Conservation (phyloP, 1,284 basidiomycete genomes). For the Schizophyllum commune region DNA sequence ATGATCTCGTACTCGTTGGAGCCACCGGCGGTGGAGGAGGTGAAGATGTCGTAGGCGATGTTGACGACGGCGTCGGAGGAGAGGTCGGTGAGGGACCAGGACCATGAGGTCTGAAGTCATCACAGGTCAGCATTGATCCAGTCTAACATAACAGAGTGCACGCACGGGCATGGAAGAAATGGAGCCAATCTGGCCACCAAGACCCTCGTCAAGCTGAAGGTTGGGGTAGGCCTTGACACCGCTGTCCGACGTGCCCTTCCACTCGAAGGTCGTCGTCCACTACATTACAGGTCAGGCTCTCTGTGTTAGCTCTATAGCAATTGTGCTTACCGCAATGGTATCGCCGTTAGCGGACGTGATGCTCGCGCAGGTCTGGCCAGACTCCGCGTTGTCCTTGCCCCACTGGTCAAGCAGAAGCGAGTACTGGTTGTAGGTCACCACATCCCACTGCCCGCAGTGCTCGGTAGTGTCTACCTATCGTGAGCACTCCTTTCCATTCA, state of each 20-base stretch:
- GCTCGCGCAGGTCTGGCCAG: slow-evolving; percentile 50
- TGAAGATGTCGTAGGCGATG: slow-evolving; percentile 59
- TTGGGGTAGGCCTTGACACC: slow-evolving; percentile 59
- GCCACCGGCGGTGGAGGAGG: slow-evolving; percentile 43
- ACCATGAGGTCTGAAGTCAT: slow-evolving; percentile 31
- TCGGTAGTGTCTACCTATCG: background rate
- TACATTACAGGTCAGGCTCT: background rate
- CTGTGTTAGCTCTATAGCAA: no score
- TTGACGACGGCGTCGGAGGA: slow-evolving; percentile 30
- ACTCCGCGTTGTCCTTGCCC: slow-evolving; percentile 36
- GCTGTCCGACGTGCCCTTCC: slow-evolving; percentile 35
- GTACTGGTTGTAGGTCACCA: slow-evolving; percentile 37
- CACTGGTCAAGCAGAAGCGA: slow-evolving; percentile 44
- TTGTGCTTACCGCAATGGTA: slow-evolving; percentile 26
- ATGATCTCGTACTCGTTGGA: slow-evolving; percentile 52
- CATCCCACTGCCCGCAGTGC: slow-evolving; percentile 41
- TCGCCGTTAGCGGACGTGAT: slow-evolving; percentile 37
- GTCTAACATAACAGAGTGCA: no score
- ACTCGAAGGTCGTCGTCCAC: slow-evolving; percentile 20
- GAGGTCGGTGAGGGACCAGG: slow-evolving; percentile 31
- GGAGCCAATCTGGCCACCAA: slow-evolving; percentile 44
- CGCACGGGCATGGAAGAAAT: slow-evolving; percentile 50
- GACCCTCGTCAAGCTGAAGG: slow-evolving; percentile 41
- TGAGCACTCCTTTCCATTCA: background rate
- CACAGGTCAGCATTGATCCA: no score